Percentiles rank a stretch among this genome's conserved stretches.
Conservation (phyloP, 441 rosid species). For the Codiaeum variegatum region DNA sequence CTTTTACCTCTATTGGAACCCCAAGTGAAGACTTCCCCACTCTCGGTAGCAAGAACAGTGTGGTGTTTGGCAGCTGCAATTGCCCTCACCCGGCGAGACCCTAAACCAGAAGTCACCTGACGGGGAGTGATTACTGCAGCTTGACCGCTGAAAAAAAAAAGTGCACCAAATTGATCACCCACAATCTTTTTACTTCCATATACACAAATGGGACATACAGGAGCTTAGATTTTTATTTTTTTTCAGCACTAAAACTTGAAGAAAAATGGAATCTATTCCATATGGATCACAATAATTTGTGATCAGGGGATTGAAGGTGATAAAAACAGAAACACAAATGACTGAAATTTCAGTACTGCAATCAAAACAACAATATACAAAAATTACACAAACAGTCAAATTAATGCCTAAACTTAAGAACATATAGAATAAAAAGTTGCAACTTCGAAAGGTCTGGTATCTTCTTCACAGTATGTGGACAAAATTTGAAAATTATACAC, state of each 20-base stretch:
- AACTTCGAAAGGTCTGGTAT: constrained; percentile 9
- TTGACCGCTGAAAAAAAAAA: constrained; percentile 71
- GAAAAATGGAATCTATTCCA: constrained; percentile 16
- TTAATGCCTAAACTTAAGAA: not conserved
- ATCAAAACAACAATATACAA: constrained; percentile 16
- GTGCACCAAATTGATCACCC: constrained; percentile 20
- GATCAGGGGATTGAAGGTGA: constrained; percentile 8
- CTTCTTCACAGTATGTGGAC: not conserved
- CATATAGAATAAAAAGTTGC: not conserved
- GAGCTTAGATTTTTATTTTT: constrained; percentile 13
- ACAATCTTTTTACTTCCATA: constrained; percentile 5
- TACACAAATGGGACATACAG: not conserved
- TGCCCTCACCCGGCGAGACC: constrained; percentile 80
- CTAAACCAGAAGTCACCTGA: constrained; percentile 80
- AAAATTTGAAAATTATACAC: not conserved
- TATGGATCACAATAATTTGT: constrained; percentile 5
- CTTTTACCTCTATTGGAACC: constrained; percentile 94
- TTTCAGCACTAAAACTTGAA: constrained; percentile 15
- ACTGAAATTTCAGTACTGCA: constrained; percentile 7
- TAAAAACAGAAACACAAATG: constrained; percentile 15
- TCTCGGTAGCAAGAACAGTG: constrained; percentile 86
- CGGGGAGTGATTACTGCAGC: constrained; percentile 99
- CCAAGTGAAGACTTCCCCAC: constrained; percentile 94
- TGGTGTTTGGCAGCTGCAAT: constrained; percentile 99
- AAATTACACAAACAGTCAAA: not conserved